Evolutionary conservation across 768 basidiomycete species (phyloP), one percentile per base, ranked within the genome.

Genomic region (Boletus sp.): DNA sequence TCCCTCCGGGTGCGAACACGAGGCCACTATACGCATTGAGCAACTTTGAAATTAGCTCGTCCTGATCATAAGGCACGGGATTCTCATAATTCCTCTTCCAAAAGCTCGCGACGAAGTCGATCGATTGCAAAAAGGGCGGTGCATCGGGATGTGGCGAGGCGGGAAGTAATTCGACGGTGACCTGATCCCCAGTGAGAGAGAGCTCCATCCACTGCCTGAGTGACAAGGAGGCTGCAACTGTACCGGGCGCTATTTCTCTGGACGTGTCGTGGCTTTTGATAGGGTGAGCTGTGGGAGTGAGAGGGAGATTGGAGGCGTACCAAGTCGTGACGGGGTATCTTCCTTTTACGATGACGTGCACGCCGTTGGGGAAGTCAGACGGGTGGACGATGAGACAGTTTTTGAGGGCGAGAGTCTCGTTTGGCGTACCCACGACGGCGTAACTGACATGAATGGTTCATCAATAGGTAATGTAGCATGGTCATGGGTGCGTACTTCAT

Each of bases 201-300:
- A 98, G 79, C 6, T 87, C 87, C 42, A 94, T 89, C 94, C 94
- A 99, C 75, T 91, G 86, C 10, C 97, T 83, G 57, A 94, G 91
- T 56, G 84, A 74, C 24, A 83, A 79, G 30, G 90, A 88, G 7
- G 86, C 85, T n/a, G 89, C 94, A 30, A 98, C 79, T 2, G 76
- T 73, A 4, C 91, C 89, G 1, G 84, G 83, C 5, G 74, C 73
- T 5, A 99, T 69, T 58, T 82, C 86, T 5, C 83, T 83, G 1
- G 90, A 89, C 57, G 87, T 84, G 64, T 95, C 92, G 60, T 92
- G 87, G 46, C 92, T 95, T 28, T 32, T 7, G 14, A 51, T 51
- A 17, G 52, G 36, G 57, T 94, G 28, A 51, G 50, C 17, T 30
- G 33, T 45, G 39, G 20, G 41, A 40, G 30, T 11, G 29, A 39